These are phyloP conservation scores for Tuber melanosporum DNA, from an alignment of 495 filamentous ascomycete species.

Conservation along the genomic window DNA sequence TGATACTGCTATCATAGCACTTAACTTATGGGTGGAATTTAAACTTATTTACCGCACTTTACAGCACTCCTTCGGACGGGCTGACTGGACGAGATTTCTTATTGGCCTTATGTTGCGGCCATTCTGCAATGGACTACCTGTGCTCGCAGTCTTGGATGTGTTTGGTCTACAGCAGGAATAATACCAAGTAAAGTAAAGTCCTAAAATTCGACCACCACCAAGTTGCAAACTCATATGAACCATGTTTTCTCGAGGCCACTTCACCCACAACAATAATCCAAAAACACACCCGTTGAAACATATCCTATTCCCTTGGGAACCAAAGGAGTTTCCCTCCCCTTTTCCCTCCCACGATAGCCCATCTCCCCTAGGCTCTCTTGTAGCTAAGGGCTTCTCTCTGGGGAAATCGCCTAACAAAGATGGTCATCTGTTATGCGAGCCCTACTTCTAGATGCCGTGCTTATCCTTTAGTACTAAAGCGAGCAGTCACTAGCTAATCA, in stretches of 20 bases:
- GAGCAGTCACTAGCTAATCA: neutral
- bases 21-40: too few relatives aligned
- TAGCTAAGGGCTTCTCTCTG: neutral
- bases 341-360: neutral
- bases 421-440: neutral
- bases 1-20: too few relatives aligned
- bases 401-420: neutral
- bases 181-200: too few relatives aligned
- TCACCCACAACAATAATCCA: neutral
- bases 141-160: neutral
- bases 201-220: neutral
- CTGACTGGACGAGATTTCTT: neutral
- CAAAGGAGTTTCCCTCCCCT: neutral
- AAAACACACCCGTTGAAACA: neutral
- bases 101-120: neutral
- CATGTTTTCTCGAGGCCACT: neutral
- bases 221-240: neutral
- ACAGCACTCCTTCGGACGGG: too few relatives aligned
- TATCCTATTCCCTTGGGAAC: neutral
- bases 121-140: neutral
- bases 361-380: too few relatives aligned
- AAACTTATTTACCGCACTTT: too few relatives aligned
- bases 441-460: neutral
- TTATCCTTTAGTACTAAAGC: neutral
- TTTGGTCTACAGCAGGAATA: neutral